Evolutionary conservation across 2,329 filamentous ascomycete species (phyloP).

Genomic region (Fusarium fracticaudum): DNA sequence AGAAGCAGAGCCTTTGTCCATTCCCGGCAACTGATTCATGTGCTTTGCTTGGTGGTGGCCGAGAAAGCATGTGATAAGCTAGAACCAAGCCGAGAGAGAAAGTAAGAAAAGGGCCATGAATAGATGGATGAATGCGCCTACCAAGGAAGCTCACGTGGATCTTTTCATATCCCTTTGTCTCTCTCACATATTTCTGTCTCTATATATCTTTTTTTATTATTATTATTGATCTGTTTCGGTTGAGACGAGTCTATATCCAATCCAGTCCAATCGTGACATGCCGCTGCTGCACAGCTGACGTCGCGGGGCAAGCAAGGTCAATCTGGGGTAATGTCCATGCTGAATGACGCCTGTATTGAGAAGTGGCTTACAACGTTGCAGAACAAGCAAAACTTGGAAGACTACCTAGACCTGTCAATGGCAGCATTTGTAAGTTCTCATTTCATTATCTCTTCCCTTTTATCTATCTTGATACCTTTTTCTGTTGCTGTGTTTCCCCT

Average conservation of each 20-base stretch:
- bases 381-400: constrained; percentile 37
- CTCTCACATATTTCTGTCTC: not conserved
- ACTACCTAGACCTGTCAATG: constrained; percentile 39
- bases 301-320: constrained; percentile 28
- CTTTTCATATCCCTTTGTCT: not conserved
- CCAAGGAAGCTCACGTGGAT: constrained; percentile 37
- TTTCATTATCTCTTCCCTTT: not conserved
- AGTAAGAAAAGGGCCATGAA: constrained; percentile 19
- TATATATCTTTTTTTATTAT: not conserved
- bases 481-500: not conserved
- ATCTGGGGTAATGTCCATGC: constrained; percentile 30
- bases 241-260: not conserved
- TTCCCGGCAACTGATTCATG: constrained; percentile 26
- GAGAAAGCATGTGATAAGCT: constrained; percentile 39
- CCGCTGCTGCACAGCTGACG: constrained; percentile 24
- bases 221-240: not conserved
- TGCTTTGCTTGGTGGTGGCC: constrained; percentile 5
- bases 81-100: constrained; percentile 13
- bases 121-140: constrained; percentile 30
- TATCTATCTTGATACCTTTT: not conserved
- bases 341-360: constrained; percentile 45
- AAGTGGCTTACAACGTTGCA: constrained; percentile 36
- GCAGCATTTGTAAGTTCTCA: constrained; percentile 48
- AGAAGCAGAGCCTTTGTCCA: not conserved
- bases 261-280: constrained; percentile 5